Base-by-base conservation (phyloP, 306 rosid genomes). In the Canavalia ensiformis region DNA sequence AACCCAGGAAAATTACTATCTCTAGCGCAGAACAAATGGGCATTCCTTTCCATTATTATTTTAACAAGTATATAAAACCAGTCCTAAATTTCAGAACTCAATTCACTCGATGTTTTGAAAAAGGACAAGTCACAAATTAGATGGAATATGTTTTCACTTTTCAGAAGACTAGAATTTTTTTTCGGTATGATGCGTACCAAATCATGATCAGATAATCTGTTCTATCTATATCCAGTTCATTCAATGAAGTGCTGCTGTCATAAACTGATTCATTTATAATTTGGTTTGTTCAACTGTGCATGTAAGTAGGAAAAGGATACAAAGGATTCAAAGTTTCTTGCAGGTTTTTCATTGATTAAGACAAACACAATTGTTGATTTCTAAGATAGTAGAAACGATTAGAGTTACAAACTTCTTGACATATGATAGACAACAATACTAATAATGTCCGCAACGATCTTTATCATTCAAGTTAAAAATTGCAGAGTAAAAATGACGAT, bases 261-360 rank as follows among this genome's bases (percentile, higher is more conserved):
- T 68, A 82, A 57, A 49, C 76, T 33, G 46, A 45, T 69, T 42
- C 45, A 68, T 9, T 6, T 59, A 9, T 54, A 25, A 75, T 28
- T 28, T 10, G 52, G 78, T n/a, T 9, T 57, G 76, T 39, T 74
- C 49, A 67, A 54, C 54, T 44, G 45, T 34, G 55, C 63, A 18
- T 18, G 25, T 18, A 50, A 39, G 49, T 35, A 42, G 28, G 67
- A 52, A 18, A 18, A 18, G 25, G 25, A 18, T 18, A 18, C 25
- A 51, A 64, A 70, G 28, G 31, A 80, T n/a, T 46, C 33, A 60
- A 60, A 3, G 28, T 44, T 33, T 44, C 28, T 31, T 73, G 11
- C 76, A 8, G 9, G 34, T 30, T 67, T 18, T 12, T 5, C 54
- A 55, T n/a, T 4, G 2, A 12, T 44, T 8, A 11, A 49, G 81